These are phyloP conservation scores for Luvunga scandens DNA, from an alignment of 345 rosid genomes.

Conservation along the genomic window DNA sequence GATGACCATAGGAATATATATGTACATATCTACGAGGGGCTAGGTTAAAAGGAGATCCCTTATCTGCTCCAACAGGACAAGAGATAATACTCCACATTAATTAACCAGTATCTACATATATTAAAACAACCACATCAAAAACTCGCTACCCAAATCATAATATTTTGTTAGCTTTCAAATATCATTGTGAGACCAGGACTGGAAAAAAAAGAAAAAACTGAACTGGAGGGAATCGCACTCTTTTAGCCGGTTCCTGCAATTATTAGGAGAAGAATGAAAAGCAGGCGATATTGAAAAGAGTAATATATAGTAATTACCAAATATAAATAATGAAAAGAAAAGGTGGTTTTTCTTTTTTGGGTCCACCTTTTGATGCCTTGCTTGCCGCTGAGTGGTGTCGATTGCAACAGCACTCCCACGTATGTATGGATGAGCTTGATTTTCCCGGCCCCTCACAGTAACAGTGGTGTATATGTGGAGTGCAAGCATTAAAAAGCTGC, in stretches of 20 bases:
- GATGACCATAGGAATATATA: neutral
- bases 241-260: neutral
- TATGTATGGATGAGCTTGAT: conserved; percentile 12
- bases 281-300: neutral
- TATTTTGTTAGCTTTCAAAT: too few relatives aligned
- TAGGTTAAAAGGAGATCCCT: neutral
- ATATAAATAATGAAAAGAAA: neutral
- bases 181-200: neutral
- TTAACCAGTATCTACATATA: too few relatives aligned
- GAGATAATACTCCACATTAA: too few relatives aligned
- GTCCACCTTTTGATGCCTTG: conserved; percentile 18
- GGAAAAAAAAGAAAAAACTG: too few relatives aligned
- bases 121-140: too few relatives aligned
- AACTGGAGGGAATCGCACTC: neutral
- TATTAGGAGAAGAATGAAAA: neutral
- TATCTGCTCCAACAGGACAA: neutral
- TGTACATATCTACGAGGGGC: too few relatives aligned
- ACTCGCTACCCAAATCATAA: too few relatives aligned
- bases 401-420: conserved; percentile 1
- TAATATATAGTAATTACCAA: neutral
- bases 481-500: conserved; percentile 51
- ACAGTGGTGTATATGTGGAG: conserved; percentile 32
- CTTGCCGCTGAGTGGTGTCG: neutral
- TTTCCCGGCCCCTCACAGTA: conserved; percentile 17
- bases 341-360: neutral